These are phyloP conservation scores for Rhizopogon roseolus DNA, from an alignment of 768 basidiomycete genomes.

Conservation along the genomic window DNA sequence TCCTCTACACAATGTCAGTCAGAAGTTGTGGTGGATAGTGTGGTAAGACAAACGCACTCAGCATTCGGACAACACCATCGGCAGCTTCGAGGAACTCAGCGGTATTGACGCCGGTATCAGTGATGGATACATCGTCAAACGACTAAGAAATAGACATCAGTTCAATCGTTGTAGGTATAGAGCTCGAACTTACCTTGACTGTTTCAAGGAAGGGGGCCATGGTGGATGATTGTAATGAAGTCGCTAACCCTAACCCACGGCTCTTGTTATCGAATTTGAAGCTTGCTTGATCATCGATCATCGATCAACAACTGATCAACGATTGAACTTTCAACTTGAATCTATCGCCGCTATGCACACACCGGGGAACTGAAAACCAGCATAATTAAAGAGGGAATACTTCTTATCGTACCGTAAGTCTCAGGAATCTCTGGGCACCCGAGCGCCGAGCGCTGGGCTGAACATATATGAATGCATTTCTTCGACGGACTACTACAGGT, in stretches of 20 bases:
- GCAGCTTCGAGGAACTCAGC: constrained; percentile 83
- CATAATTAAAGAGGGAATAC: too few species aligned
- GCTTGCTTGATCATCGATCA: too few species aligned
- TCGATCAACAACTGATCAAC: too few species aligned
- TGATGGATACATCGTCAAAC: constrained; percentile 87
- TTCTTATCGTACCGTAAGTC: too few species aligned
- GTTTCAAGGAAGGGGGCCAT: constrained; percentile 79
- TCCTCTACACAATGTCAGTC: neutral
- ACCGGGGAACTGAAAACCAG: too few species aligned
- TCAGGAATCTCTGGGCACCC: too few species aligned
- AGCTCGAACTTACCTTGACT: constrained; percentile 43
- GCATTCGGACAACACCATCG: constrained; percentile 82
- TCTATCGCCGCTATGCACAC: too few species aligned
- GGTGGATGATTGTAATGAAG: constrained; percentile 4
- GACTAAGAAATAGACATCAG: constrained; percentile 46
- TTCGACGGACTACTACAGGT: too few species aligned
- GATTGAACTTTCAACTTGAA: too few species aligned
- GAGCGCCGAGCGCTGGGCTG: too few species aligned
- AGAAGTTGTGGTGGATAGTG: neutral
- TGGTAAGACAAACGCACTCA: constrained; percentile 56
- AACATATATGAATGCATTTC: too few species aligned
- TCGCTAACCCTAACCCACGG: neutral
- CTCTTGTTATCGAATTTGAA: too few species aligned
- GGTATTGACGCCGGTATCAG: constrained; percentile 86
- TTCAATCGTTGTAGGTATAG: neutral